Percentiles rank a stretch among this genome's conserved stretches.
phyloP scores from a whole-genome alignment of 257 asterid genomes.

The Solanum bulbocastanum region DNA sequence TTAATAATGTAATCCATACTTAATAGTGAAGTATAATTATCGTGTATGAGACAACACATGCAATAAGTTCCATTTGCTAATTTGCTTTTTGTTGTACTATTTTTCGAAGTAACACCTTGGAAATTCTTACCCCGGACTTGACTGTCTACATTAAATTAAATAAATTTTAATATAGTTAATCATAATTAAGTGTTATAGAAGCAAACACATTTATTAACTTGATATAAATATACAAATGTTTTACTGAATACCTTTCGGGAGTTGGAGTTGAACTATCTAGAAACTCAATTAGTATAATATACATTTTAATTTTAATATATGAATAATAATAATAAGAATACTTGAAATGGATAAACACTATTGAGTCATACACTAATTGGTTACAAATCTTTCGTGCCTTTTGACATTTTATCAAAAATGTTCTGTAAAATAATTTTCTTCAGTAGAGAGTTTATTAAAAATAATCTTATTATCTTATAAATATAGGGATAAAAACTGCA shows the following conservation, averaged over 20 bases:
- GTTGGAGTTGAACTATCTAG: not conserved
- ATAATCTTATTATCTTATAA: too few species aligned
- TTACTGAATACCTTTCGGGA: not conserved
- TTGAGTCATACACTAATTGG: not conserved
- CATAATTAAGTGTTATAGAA: not conserved
- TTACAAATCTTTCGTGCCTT: not conserved
- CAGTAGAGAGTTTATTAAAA: too few species aligned
- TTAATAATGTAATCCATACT: not conserved
- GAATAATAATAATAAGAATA: too few species aligned
- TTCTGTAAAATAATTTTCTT: too few species aligned
- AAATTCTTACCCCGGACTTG: too few species aligned
- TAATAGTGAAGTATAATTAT: not conserved
- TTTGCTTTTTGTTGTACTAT: not conserved
- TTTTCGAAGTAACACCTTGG: too few species aligned
- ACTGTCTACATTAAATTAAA: not conserved
- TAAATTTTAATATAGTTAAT: not conserved
- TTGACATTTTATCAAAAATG: not conserved
- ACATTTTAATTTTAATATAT: not conserved
- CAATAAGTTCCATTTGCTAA: not conserved
- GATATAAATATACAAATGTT: not conserved
- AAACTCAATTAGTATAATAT: not conserved
- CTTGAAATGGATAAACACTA: not conserved
- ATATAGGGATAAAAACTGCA: too few species aligned
- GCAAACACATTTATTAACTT: not conserved
- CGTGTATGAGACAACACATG: not conserved